Base-by-base conservation (phyloP, 163 green algal species). In the Scenedesmus sp. region DNA sequence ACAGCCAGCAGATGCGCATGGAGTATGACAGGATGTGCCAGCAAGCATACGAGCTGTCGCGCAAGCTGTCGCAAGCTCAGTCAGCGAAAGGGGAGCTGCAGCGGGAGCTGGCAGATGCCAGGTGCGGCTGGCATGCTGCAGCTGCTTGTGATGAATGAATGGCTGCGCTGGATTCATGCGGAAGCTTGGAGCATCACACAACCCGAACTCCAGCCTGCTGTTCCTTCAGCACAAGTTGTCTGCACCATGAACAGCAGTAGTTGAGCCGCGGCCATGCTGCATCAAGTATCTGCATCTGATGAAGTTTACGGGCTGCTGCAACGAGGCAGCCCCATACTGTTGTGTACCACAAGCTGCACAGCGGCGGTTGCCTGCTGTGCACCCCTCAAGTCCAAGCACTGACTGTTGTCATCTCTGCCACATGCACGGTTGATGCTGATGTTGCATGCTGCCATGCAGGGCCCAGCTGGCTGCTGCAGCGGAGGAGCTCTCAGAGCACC, bases 11-110 rank as follows among this genome's bases (percentile, higher is more conserved):
- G 73, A 73, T 91, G 55, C 73, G 81, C 70, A 54, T 62, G 9
- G 87, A 86, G 4, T 91, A 77, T 60, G 87, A 91, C 73, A 46
- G 8, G 54, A 85, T 91, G 70, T 91, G 87, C 52, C 87, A 91
- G 73, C 55, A 74, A 54, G 57, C 70, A 6, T 91, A 81, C 16
- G 55, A 91, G 73, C 66, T 85, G 26, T 87, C 87, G 23, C 87
- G 87, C 57, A 86, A 86, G 56, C 59, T 87, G 54, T 85, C 74
- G 20, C 26, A 26, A 9, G 23, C 73, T 55, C 23, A 91, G 26
- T 23, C 56, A 55, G 87, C 26, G 26, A 23, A 20, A 10, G 73
- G 23, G 4, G 87, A 91, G 34, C n/a, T 86, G 76, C 62, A 87
- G 62, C 34, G 16, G 8, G 3, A 87, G 34, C 76, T 91, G 55